These are phyloP conservation scores for Zasmidium citrigriseum DNA, from an alignment of 2,329 filamentous ascomycete genomes.

Conservation along the genomic window DNA sequence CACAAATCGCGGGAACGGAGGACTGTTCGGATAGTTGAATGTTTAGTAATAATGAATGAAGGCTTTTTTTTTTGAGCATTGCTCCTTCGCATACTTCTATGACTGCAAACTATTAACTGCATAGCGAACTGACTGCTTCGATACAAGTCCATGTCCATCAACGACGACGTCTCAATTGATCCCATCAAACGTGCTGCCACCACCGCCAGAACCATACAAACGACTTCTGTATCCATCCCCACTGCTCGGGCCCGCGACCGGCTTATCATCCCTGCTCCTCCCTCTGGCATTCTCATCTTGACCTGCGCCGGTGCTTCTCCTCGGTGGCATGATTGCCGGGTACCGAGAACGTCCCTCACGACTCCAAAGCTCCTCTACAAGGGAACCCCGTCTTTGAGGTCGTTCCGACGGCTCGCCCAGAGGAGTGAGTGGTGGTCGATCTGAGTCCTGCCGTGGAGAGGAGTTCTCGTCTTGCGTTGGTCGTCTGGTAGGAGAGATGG, in stretches of 20 bases:
- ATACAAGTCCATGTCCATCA: no score
- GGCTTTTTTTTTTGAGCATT: no score
- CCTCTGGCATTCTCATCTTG: neutral
- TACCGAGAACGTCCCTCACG: neutral
- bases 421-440: neutral
- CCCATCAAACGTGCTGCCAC: no score
- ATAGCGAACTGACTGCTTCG: no score
- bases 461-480: neutral
- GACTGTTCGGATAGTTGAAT: no score
- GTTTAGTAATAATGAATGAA: no score
- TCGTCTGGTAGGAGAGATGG: neutral
- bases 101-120: no score
- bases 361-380: neutral
- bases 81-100: no score
- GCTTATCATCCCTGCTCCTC: neutral
- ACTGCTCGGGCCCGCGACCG: neutral
- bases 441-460: no score
- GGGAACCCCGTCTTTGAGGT: neutral
- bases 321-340: neutral
- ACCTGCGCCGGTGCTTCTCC: neutral
- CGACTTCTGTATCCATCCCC: neutral
- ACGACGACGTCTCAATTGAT: no score
- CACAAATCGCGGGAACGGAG: no score
- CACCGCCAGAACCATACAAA: neutral
- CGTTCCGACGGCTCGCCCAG: neutral